Evolutionary conservation across 2,329 filamentous ascomycete genomes (phyloP), one percentile per base, ranked within the genome.

Genomic region (Penicillium sp.): DNA sequence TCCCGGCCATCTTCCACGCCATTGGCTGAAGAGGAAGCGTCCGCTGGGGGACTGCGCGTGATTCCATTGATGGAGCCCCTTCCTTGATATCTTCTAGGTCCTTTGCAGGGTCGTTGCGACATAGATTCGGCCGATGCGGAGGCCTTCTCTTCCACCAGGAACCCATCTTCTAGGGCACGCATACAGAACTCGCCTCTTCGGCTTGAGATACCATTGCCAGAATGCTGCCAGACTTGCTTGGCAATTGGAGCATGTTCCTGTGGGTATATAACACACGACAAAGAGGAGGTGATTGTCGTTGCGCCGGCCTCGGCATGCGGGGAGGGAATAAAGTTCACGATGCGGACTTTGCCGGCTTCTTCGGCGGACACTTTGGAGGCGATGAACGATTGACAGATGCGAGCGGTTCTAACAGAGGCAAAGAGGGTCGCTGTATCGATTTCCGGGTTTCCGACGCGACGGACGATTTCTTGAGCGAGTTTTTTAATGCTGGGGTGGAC

Each of bases 141-240:
- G 42, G 67, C 71, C 45, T 68, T 74, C 26, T 69, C 68, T 46
- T 85, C 79, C 2, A 84, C 77, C 43, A 90, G 76, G 34, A 89
- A 77, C 0, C 86, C 86, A 55, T 93, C 86, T 30, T 82, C 81
- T 57, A 95, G 84, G 1, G 93, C 80, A 34, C 82, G 79, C 54
- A 91, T 85, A 67, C 90, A 96, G 71, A 96, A 97, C 68, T 97
- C 93, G 27, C 91, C 92, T 33, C 91, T 84, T 43, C 94, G 86
- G 69, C 92, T 97, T 0, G 92, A 97, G 12, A 96, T 81, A 13
- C 94, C 94, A 55, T 96, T 92, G 17, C 94, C 94, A 0, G 90
- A 89, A 71, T 99, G 94, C 70, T 97, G 94, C 94, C 94, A 99
- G 66, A 96, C 97, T 64, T 91, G 84, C 71, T 97, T 97, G n/a